phyloP scores from a whole-genome alignment of 192 early-diverging fungal species.

The Coemansia sp. region DNA sequence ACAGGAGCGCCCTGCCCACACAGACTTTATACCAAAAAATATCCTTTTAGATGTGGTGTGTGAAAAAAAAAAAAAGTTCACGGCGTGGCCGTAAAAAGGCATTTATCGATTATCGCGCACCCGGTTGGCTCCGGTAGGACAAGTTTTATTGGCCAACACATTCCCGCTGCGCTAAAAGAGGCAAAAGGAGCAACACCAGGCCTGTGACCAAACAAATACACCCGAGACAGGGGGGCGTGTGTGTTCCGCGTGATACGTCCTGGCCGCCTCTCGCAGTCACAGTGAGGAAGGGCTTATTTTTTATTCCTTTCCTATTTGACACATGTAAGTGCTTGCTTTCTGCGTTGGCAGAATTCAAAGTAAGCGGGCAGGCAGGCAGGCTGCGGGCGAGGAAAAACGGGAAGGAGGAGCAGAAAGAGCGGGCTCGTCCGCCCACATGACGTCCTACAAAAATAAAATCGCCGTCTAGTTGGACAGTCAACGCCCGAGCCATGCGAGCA shows the following conservation, averaged over 20 bases:
- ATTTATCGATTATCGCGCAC: conserved; percentile 5
- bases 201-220: neutral
- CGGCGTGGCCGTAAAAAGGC: too few species aligned
- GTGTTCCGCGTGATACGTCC: conserved; percentile 1
- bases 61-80: conserved; percentile 1
- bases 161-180: neutral
- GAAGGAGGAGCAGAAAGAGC: too few species aligned
- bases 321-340: neutral
- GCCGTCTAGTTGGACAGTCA: too few species aligned
- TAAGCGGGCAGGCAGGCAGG: too few species aligned
- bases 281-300: too few species aligned
- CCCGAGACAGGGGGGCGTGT: neutral
- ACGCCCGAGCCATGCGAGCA: too few species aligned
- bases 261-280: conserved; percentile 5
- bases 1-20: neutral
- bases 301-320: neutral
- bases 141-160: neutral
- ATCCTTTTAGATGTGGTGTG: neutral
- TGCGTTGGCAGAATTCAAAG: too few species aligned
- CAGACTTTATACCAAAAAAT: neutral
- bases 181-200: neutral
- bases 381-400: too few species aligned
- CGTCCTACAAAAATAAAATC: too few species aligned
- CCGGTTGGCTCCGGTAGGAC: neutral
- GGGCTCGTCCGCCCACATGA: too few species aligned